These are phyloP conservation scores for Fusarium gaditjirri DNA, from an alignment of 2,329 filamentous ascomycete species.

Conservation along the genomic window DNA sequence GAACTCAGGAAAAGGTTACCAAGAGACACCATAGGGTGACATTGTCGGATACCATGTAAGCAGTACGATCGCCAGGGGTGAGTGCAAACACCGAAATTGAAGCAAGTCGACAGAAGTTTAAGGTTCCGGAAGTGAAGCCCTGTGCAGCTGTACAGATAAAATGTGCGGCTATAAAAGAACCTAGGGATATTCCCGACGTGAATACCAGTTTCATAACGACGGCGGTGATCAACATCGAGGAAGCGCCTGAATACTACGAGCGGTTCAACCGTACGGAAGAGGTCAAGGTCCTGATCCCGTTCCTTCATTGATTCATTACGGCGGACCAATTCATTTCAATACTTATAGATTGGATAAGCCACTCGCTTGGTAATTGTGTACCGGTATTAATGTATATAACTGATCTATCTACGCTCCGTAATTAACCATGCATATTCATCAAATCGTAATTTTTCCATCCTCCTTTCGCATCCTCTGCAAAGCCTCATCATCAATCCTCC, in stretches of 20 bases:
- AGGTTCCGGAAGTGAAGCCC: too few relatives aligned
- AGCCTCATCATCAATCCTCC: slow-evolving; percentile 22
- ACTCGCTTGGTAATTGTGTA: too few relatives aligned
- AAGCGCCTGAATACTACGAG: background rate
- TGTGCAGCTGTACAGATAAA: too few relatives aligned
- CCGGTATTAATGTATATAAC: rapidly evolving
- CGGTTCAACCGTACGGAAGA: background rate
- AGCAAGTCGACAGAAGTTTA: too few relatives aligned
- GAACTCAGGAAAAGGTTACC: too few relatives aligned
- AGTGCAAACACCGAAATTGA: too few relatives aligned
- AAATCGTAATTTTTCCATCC: background rate
- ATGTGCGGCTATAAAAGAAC: too few relatives aligned
- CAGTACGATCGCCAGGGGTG: too few relatives aligned
- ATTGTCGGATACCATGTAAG: too few relatives aligned
- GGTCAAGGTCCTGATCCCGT: background rate
- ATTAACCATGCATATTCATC: background rate
- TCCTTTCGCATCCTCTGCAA: background rate
- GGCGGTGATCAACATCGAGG: background rate
- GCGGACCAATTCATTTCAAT: background rate
- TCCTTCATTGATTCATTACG: background rate
- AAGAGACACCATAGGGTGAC: too few relatives aligned
- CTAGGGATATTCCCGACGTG: too few relatives aligned
- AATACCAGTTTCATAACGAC: background rate
- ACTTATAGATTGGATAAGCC: background rate
- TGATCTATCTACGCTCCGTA: rapidly evolving